A percentile compares a stretch with the other conserved stretches of the same genome.
These are phyloP conservation scores for Schwanniomyces yamadae DNA, from an alignment of 805 yeast species.

Conservation along the genomic window DNA sequence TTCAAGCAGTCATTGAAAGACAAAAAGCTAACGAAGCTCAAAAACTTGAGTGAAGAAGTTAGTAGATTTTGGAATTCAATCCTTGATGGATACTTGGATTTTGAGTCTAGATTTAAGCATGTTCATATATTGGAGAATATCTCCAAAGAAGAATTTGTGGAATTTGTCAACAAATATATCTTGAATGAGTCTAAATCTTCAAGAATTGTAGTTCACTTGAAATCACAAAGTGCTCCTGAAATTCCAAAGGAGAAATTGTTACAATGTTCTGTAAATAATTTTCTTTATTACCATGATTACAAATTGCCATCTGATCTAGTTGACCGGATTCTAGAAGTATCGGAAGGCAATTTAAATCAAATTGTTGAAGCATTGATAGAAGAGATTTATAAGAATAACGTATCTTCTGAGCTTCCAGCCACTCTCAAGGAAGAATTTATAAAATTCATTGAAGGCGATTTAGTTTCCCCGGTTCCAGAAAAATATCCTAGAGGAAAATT, in stretches of 20 bases:
- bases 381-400: neutral
- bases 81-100: slow-evolving; percentile 77
- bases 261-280: slow-evolving; percentile 27
- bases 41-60: slow-evolving; percentile 78
- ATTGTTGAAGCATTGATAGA: slow-evolving; percentile 5
- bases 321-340: slow-evolving; percentile 15
- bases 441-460: slow-evolving; percentile 15
- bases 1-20: slow-evolving; percentile 68
- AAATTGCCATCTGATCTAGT: slow-evolving; percentile 24
- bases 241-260: slow-evolving; percentile 18
- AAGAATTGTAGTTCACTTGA: slow-evolving; percentile 39
- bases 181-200: slow-evolving; percentile 16
- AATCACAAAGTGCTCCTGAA: slow-evolving; percentile 45
- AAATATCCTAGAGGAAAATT: slow-evolving; percentile 50
- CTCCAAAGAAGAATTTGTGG: slow-evolving; percentile 55
- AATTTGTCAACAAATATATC: slow-evolving; percentile 46
- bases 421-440: neutral
- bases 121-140: slow-evolving; percentile 55
- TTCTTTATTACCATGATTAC: slow-evolving; percentile 19
- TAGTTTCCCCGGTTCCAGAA: slow-evolving; percentile 29
- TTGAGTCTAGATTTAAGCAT: slow-evolving; percentile 54
- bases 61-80: slow-evolving; percentile 64
- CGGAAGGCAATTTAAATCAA: slow-evolving; percentile 8
- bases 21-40: slow-evolving; percentile 66
- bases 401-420: neutral